phyloP scores from a whole-genome alignment of 129 eudicot species.

The Flaveria trinervia region DNA sequence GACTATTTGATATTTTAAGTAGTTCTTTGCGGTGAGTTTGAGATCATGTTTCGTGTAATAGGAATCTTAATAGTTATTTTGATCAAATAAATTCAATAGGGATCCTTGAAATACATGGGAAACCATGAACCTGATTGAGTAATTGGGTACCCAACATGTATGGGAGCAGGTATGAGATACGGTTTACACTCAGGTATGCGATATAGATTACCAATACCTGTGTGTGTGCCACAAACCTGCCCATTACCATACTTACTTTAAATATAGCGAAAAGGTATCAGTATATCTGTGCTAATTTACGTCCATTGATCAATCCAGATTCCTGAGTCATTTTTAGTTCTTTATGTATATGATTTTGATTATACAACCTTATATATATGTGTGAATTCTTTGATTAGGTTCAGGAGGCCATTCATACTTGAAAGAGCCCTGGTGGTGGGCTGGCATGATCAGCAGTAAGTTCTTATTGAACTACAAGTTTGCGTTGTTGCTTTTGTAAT shows the following conservation, averaged over 20 bases:
- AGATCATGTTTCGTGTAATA: too few relatives aligned
- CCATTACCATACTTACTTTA: not conserved
- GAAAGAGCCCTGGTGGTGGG: conserved; percentile 95
- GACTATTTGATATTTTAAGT: too few relatives aligned
- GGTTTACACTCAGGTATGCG: too few relatives aligned
- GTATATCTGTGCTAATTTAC: not conserved
- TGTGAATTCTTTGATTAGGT: conserved; percentile 38
- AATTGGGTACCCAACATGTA: not conserved
- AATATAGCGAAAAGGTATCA: not conserved
- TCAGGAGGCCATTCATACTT: conserved; percentile 83
- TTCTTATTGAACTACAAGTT: not conserved
- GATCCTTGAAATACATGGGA: too few relatives aligned
- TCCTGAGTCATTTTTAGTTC: not conserved
- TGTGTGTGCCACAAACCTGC: not conserved
- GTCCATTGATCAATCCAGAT: not conserved
- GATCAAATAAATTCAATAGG: too few relatives aligned
- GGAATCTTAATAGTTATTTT: too few relatives aligned
- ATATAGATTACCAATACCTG: not conserved
- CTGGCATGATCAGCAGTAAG: conserved; percentile 91
- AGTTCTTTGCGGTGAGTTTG: too few relatives aligned
- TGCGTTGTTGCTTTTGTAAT: not conserved
- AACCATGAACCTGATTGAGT: not conserved
- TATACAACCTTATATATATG: not conserved
- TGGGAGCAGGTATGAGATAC: not conserved
- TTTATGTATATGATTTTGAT: conserved; percentile 7